Base-by-base conservation (phyloP, 768 basidiomycete genomes). In the Leccinum olivaceopallidum region DNA sequence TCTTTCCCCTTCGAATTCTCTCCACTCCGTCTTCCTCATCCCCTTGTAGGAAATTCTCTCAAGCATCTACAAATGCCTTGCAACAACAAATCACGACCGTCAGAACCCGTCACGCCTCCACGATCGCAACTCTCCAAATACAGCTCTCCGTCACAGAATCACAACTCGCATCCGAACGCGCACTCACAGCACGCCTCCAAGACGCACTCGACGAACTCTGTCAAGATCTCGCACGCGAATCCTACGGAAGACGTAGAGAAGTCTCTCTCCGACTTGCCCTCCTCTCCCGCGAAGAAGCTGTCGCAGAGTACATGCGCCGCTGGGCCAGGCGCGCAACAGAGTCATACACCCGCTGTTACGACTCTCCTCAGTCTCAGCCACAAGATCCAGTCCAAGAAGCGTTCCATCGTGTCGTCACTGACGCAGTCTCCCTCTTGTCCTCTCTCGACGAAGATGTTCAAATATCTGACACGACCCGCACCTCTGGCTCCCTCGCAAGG, bases 21-120 rank as follows among this genome's bases (percentile, higher is more conserved):
- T 0, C 26, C 59, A 0, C 54, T 20, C 7, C 34, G 5, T 57
- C n/a, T 63, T n/a, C 53, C 49, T 63, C 57, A 63, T 10, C 3
- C 60, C 9, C 26, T 13, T 3, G 3, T 62, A 92, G 92, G 92
- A 89, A 86, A 72, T 94, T 93, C 73, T 92, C 91, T 2, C 92
- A 94, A 68, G 77, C 82, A 2, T 85, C 89, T 7, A 88, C 87
- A 5, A 81, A 89, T 57, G 70, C 80, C 2, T 82, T 94, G 0
- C 89, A 90, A 63, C 67, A 76, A 4, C 82, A 89, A 13, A 77
- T 93, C 48, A 75, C 77, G 6, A 74, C 83, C 2, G 78, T 90
- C 53, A 85, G 84, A 57, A 69, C 79, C 0, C 83, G 92, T 4
- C 87, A 92, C 67, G 73, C 80, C 3, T 83, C 88, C 1, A 88